phyloP scores from a whole-genome alignment of 148 eudicot species.

The Chenopodium album region DNA sequence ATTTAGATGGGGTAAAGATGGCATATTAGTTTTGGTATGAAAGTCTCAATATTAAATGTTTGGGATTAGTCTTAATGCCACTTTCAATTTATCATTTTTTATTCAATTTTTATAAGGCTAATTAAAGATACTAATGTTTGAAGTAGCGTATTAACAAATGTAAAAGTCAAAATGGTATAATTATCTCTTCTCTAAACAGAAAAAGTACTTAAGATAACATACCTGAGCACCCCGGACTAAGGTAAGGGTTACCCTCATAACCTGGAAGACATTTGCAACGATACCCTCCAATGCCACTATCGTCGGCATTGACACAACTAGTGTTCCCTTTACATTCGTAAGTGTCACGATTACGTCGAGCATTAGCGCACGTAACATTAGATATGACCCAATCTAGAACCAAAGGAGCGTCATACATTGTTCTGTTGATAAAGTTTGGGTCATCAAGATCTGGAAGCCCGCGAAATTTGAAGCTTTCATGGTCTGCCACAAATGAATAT shows the following conservation, averaged over 20 bases:
- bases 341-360: constrained; percentile 1
- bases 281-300: constrained; percentile 37
- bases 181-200: no score
- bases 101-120: no score
- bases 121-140: no score
- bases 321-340: constrained; percentile 36
- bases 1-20: no score
- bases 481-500: constrained; percentile 37
- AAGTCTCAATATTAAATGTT: no score
- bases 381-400: constrained; percentile 44
- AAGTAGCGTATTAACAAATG: no score
- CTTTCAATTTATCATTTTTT: no score
- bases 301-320: constrained; percentile 30
- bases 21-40: no score
- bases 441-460: constrained; percentile 29
- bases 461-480: constrained; percentile 20
- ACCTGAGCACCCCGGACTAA: constrained; percentile 52
- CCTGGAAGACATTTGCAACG: constrained; percentile 43
- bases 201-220: not conserved
- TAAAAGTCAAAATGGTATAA: no score
- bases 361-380: constrained; percentile 19
- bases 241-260: constrained; percentile 47
- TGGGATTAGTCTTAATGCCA: no score
- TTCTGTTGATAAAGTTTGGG: constrained; percentile 13
- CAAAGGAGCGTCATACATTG: constrained; percentile 28